A percentile compares a stretch with the other conserved stretches of the same genome.
Evolutionary conservation across 140 eudicot species (phyloP).

Genomic region (Bidens hawaiensis): DNA sequence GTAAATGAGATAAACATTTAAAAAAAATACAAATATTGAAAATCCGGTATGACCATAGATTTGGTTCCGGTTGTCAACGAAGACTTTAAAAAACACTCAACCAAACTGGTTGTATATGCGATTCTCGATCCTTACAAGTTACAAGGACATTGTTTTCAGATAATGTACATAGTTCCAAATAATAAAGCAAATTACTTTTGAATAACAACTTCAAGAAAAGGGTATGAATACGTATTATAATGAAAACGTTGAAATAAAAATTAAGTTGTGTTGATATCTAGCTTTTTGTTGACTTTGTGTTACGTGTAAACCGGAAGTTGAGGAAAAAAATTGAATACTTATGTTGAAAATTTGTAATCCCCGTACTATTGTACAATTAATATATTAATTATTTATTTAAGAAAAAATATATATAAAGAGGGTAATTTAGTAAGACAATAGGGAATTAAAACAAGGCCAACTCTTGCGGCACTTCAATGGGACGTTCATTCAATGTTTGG

Average conservation of each 20-base stretch:
- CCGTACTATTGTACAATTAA: constrained; percentile 1
- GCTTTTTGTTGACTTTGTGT: constrained; percentile 48
- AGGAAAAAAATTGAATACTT: constrained; percentile 17
- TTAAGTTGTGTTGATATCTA: constrained; percentile 10
- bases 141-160: background rate
- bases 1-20: no score
- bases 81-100: no score
- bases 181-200: background rate
- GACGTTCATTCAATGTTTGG: constrained; percentile 34
- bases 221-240: background rate
- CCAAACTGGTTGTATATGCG: no score
- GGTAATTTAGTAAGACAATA: background rate
- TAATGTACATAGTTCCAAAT: background rate
- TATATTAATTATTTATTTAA: constrained; percentile 5
- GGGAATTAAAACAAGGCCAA: constrained; percentile 31
- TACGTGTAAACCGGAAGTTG: constrained; percentile 28
- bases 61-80: no score
- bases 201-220: background rate
- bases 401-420: background rate
- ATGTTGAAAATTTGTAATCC: constrained; percentile 35
- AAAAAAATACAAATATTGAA: no score
- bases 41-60: background rate
- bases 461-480: constrained; percentile 46
- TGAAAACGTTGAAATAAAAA: background rate
- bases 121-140: background rate